These are phyloP conservation scores for Chlamydomonas schloesseri DNA, from an alignment of 139 green algal species.

Conservation along the genomic window DNA sequence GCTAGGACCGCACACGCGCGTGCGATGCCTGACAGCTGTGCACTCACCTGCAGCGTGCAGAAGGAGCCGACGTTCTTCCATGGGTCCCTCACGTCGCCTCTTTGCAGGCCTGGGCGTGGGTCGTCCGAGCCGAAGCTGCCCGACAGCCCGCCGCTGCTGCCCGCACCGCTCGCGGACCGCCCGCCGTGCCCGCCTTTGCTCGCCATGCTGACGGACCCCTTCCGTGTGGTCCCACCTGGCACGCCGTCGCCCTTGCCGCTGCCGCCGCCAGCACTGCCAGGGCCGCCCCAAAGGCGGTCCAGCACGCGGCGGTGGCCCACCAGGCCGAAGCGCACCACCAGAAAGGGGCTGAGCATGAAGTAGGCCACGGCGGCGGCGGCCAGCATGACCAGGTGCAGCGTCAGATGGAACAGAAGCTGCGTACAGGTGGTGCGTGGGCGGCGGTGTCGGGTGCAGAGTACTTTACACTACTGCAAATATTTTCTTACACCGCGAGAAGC, in stretches of 20 bases:
- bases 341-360: neutral
- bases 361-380: neutral
- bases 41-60: neutral
- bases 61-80: neutral
- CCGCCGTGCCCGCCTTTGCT: neutral
- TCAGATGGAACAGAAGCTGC: conserved; percentile 10
- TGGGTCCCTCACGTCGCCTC: neutral
- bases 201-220: neutral
- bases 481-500: no score
- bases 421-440: no score
- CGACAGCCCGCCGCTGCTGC: neutral
- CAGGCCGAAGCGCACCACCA: neutral
- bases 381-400: conserved; percentile 10
- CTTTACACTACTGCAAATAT: no score
- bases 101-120: neutral
- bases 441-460: no score
- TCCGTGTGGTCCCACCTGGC: no score
- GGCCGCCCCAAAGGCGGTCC: neutral
- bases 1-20: no score
- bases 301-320: neutral
- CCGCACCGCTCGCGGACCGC: no score
- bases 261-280: neutral
- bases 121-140: neutral
- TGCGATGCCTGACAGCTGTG: neutral
- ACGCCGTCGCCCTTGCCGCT: neutral